Conservation (phyloP, 352 stramenopile genomes). For the Thraustochytrium striatum region DNA sequence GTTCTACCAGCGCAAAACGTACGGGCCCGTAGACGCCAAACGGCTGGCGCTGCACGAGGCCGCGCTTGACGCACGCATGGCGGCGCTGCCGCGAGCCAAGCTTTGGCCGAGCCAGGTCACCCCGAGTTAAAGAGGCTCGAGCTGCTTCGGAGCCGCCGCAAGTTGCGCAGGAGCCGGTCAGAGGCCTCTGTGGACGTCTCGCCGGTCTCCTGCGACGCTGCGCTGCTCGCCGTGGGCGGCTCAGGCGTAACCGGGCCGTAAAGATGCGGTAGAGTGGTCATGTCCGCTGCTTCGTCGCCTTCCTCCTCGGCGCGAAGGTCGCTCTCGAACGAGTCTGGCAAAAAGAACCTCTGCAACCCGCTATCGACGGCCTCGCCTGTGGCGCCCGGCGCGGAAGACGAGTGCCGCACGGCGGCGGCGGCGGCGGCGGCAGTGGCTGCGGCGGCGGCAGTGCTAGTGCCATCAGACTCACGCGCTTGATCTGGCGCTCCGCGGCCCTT, state of each 20-base stretch:
- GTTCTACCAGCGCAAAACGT: no score
- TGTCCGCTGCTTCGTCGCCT: neutral
- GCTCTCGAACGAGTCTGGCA: conserved; percentile 11
- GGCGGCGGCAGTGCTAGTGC: neutral
- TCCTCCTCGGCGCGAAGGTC: neutral
- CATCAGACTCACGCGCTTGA: neutral
- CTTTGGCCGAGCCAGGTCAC: no score
- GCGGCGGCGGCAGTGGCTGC: no score
- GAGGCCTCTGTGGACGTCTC: neutral
- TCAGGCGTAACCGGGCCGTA: neutral
- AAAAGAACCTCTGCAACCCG: neutral
- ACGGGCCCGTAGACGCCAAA: no score
- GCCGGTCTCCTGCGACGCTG: neutral
- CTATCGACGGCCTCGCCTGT: neutral
- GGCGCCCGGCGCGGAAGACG: neutral
- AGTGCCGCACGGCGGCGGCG: neutral
- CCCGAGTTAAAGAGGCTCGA: conserved; percentile 11
- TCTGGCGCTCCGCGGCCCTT: neutral
- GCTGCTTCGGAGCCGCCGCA: neutral
- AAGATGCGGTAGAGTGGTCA: neutral
- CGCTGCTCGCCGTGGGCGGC: neutral
- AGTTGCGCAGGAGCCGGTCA: neutral
- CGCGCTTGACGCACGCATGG: no score
- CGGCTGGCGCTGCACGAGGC: no score
- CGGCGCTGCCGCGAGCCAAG: no score